Percentiles rank a stretch among this genome's conserved stretches.
Evolutionary conservation across 352 stramenopile species (phyloP).

Genomic region (Phytophthora cryptogea): DNA sequence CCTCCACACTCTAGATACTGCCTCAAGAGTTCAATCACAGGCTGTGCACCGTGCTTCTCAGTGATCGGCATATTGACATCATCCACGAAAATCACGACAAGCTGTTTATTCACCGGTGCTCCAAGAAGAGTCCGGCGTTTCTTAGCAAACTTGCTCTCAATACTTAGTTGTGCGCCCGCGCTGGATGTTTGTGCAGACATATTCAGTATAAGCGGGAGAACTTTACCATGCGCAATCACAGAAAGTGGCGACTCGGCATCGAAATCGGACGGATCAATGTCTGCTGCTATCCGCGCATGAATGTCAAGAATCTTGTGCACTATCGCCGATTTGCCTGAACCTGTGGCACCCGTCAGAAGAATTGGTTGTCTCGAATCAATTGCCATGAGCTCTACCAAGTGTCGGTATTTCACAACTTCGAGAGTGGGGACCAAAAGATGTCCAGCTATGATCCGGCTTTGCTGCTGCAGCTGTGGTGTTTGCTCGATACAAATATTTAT

Average conservation of each 20-base stretch:
- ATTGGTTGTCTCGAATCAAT: constrained; percentile 71
- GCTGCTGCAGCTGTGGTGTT: constrained; percentile 16
- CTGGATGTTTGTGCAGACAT: constrained; percentile 90
- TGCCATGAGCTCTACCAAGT: constrained; percentile 55
- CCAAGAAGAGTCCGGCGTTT: constrained; percentile 93
- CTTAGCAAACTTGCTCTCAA: constrained; percentile 91
- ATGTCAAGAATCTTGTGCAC: constrained; percentile 70
- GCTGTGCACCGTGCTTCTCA: constrained; percentile 77
- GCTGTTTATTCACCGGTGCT: constrained; percentile 67
- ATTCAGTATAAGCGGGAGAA: constrained; percentile 69
- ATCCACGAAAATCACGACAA: constrained; percentile 89
- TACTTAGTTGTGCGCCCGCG: constrained; percentile 75
- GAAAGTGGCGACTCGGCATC: constrained; percentile 17
- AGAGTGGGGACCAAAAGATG: constrained; percentile 64
- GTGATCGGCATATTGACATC: constrained; percentile 91
- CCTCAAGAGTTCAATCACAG: constrained; percentile 77
- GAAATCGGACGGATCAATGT: constrained; percentile 21
- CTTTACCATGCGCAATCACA: constrained; percentile 27
- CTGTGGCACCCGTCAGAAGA: constrained; percentile 89
- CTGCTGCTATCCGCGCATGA: constrained; percentile 28
- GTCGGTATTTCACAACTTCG: constrained; percentile 70
- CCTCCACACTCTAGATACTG: constrained; percentile 73
- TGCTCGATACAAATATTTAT: constrained; percentile 18
- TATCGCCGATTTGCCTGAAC: constrained; percentile 88
- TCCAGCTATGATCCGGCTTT: constrained; percentile 17